A percentile compares a stretch with the other conserved stretches of the same genome.
phyloP scores from a whole-genome alignment of 805 yeast species.

The Teunomyces stri region DNA sequence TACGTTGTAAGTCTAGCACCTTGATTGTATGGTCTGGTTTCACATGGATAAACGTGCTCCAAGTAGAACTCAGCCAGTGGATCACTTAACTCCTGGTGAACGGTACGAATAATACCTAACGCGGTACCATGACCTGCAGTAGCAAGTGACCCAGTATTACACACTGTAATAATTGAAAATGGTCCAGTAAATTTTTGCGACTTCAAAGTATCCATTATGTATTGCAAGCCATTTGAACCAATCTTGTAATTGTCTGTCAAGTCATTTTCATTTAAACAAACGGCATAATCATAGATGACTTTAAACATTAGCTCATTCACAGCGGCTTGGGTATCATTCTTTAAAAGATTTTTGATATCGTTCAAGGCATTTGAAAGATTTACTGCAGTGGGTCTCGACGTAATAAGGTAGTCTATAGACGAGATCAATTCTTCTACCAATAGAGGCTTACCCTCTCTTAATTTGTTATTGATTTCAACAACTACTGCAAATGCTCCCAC shows the following conservation, averaged over 20 bases:
- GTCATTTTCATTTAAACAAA: conserved; percentile 68
- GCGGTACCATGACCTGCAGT: conserved; percentile 99
- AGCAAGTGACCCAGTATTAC: conserved; percentile 96
- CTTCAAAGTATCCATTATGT: conserved; percentile 48
- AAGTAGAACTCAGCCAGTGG: conserved; percentile 39
- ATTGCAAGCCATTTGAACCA: conserved; percentile 79
- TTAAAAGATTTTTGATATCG: conserved; percentile 41
- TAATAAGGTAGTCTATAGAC: conserved; percentile 62
- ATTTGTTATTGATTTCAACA: conserved; percentile 53
- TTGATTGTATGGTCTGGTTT: conserved; percentile 95
- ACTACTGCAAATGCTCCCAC: conserved; percentile 85
- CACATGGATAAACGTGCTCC: conserved; percentile 79
- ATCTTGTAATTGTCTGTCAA: conserved; percentile 71
- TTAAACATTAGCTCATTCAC: conserved; percentile 25
- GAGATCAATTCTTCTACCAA: conserved; percentile 35
- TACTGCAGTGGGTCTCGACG: conserved; percentile 94
- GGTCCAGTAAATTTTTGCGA: conserved; percentile 55
- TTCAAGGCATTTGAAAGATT: conserved; percentile 75
- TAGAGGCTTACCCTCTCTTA: conserved; percentile 11
- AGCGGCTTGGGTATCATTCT: conserved; percentile 15
- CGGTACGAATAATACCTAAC: conserved; percentile 81
- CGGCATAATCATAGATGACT: conserved; percentile 43
- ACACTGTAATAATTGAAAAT: conserved; percentile 83
- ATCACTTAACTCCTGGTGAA: conserved; percentile 40
- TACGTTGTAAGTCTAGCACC: conserved; percentile 92